Evolutionary conservation across 2,329 filamentous ascomycete genomes (phyloP).

Genomic region (Stachybotrys chlorohalonatus): DNA sequence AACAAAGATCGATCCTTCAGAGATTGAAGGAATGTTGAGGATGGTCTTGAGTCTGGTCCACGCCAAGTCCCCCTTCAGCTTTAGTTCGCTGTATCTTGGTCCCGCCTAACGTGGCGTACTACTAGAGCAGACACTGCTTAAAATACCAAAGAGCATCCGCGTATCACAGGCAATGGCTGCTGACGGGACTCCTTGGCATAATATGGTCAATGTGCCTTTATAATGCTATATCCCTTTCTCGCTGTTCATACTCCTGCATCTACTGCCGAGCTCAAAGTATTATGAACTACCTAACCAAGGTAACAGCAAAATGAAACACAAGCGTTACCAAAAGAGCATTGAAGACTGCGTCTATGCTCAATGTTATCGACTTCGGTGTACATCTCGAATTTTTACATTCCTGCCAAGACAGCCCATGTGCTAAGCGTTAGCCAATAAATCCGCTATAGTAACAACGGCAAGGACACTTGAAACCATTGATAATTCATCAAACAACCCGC

Average conservation of each 20-base stretch:
- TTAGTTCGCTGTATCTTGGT: slow-evolving; percentile 45
- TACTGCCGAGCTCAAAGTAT: slow-evolving; percentile 38
- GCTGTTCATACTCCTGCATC: slow-evolving; percentile 44
- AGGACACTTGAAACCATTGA: too few species aligned
- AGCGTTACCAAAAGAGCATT: slow-evolving; percentile 42
- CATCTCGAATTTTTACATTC: too few species aligned
- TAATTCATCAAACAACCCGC: too few species aligned
- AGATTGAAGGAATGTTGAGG: slow-evolving; percentile 32
- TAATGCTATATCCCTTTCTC: slow-evolving; percentile 47
- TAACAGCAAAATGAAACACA: slow-evolving; percentile 33
- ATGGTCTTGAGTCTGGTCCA: slow-evolving; percentile 30
- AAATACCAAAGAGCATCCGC: slow-evolving; percentile 34
- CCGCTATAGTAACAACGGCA: too few species aligned
- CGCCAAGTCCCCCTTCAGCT: slow-evolving; percentile 29
- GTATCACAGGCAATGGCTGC: slow-evolving; percentile 37
- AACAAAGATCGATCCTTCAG: slow-evolving; percentile 26
- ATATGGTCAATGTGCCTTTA: slow-evolving; percentile 51
- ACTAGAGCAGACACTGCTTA: slow-evolving; percentile 35
- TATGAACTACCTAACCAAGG: slow-evolving; percentile 35
- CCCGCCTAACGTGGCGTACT: slow-evolving; percentile 29
- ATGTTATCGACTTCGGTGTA: too few species aligned
- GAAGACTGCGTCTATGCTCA: slow-evolving; percentile 43
- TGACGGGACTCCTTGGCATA: slow-evolving; percentile 44
- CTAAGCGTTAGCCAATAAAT: too few species aligned
- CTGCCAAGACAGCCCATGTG: too few species aligned